Evolutionary conservation across 805 yeast genomes (phyloP).

Genomic region (Barnettozyma californica): DNA sequence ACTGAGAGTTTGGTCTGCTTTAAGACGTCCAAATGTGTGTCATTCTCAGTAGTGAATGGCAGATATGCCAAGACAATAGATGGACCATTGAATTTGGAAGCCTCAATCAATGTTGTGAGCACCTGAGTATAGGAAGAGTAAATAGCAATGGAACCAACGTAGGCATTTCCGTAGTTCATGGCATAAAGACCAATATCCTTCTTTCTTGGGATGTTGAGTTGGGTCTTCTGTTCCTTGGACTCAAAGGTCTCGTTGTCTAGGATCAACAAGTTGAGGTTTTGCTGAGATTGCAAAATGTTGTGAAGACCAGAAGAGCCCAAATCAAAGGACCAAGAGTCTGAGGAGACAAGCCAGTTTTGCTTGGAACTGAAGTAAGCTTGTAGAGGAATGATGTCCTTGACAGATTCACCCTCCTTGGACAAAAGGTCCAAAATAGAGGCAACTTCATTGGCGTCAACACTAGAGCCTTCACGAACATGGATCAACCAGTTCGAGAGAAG

Average conservation of each 20-base stretch:
- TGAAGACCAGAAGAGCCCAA: constrained; percentile 90
- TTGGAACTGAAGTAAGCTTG: constrained; percentile 41
- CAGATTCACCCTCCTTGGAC: constrained; percentile 36
- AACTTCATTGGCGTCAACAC: constrained; percentile 27
- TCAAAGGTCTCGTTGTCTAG: constrained; percentile 79
- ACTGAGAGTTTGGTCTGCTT: constrained; percentile 87
- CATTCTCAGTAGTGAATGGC: constrained; percentile 64
- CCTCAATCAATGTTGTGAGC: constrained; percentile 82
- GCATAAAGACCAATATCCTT: constrained; percentile 93
- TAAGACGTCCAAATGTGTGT: constrained; percentile 66
- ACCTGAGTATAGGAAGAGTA: constrained; percentile 93
- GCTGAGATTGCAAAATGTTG: constrained; percentile 66
- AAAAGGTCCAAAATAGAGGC: constrained; percentile 14
- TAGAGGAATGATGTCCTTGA: constrained; percentile 41
- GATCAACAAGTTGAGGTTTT: constrained; percentile 76
- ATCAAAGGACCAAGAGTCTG: constrained; percentile 95
- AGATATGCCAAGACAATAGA: constrained; percentile 86
- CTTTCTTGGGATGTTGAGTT: constrained; percentile 50
- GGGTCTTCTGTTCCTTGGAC: constrained; percentile 25
- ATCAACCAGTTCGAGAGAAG: constrained; percentile 68
- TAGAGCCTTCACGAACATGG: constrained; percentile 35
- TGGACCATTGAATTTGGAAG: constrained; percentile 86
- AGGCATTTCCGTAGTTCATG: constrained; percentile 84
- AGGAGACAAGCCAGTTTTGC: constrained; percentile 82
- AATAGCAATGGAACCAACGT: constrained; percentile 91